phyloP scores from a whole-genome alignment of 2,329 filamentous ascomycete species.

The Xylariales sp. region DNA sequence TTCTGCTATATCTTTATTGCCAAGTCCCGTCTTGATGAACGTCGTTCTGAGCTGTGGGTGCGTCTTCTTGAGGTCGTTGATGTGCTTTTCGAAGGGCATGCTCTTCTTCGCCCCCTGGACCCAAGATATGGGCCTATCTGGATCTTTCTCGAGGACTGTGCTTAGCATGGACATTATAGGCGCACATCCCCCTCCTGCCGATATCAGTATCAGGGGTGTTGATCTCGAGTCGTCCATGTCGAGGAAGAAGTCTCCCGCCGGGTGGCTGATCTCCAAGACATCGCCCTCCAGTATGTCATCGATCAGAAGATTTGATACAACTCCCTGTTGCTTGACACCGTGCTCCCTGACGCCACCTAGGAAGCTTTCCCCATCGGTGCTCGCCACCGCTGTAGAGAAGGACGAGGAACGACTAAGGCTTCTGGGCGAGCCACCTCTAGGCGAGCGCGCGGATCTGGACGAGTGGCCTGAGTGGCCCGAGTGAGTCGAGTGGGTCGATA shows the following conservation, averaged over 20 bases:
- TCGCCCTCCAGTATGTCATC: slow-evolving; percentile 58
- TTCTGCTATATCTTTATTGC: slow-evolving; percentile 38
- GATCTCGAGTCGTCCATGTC: slow-evolving; percentile 34
- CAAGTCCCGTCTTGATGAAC: slow-evolving; percentile 46
- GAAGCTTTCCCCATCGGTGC: slow-evolving; percentile 26
- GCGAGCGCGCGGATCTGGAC: neutral
- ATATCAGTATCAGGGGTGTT: slow-evolving; percentile 55
- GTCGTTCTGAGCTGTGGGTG: slow-evolving; percentile 34
- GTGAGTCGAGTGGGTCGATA: neutral
- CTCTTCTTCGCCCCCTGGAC: slow-evolving; percentile 52
- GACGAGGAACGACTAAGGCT: slow-evolving; percentile 8
- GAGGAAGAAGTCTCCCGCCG: slow-evolving; percentile 57
- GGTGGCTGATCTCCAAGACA: slow-evolving; percentile 60
- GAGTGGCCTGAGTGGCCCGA: neutral
- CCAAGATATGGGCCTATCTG: slow-evolving; percentile 49
- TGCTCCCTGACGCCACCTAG: slow-evolving; percentile 24
- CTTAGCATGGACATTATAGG: slow-evolving; percentile 59
- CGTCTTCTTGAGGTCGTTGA: slow-evolving; percentile 37
- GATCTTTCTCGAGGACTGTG: slow-evolving; percentile 40
- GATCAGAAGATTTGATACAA: slow-evolving; percentile 67
- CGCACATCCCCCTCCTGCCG: slow-evolving; percentile 56
- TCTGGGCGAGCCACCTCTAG: neutral
- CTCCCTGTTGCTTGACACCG: slow-evolving; percentile 42
- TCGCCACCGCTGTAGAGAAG: slow-evolving; percentile 22
- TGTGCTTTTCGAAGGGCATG: slow-evolving; percentile 49